phyloP scores from a whole-genome alignment of 2,329 filamentous ascomycete genomes.

The Setomelanomma holmii region DNA sequence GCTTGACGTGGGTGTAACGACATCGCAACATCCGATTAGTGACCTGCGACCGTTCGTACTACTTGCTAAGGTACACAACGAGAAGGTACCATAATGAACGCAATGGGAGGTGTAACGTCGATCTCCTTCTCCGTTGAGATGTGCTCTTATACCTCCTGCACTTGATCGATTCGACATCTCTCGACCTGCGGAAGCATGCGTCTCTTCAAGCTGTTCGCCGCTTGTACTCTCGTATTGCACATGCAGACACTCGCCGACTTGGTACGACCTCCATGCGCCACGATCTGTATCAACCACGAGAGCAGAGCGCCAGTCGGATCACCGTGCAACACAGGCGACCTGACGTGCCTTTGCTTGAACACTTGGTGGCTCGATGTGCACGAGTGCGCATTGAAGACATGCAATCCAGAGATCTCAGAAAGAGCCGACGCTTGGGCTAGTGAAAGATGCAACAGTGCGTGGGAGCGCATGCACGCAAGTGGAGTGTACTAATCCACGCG shows the following conservation, averaged over 20 bases:
- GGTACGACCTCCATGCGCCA: neutral
- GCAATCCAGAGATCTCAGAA: neutral
- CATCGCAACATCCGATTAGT: too few relatives aligned
- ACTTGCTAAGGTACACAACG: too few relatives aligned
- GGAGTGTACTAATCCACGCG: neutral
- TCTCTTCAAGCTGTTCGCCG: neutral
- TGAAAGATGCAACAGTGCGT: neutral
- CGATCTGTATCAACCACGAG: neutral
- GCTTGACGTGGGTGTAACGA: too few relatives aligned
- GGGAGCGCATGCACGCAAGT: neutral
- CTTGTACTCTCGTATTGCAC: neutral
- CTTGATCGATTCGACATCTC: too few relatives aligned
- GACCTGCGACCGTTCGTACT: too few relatives aligned
- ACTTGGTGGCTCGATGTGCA: neutral
- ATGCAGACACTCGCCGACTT: neutral
- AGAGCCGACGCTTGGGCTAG: neutral
- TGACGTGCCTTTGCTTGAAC: neutral
- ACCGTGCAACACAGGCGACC: neutral
- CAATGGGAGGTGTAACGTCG: too few relatives aligned
- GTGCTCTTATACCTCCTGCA: too few relatives aligned
- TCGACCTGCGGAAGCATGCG: neutral
- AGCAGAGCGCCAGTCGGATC: neutral
- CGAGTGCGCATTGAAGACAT: neutral
- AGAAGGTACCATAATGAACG: too few relatives aligned
- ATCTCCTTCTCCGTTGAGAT: too few relatives aligned